Conservation (phyloP, 192 early-diverging fungal species). For the Paraglomus occultum region DNA sequence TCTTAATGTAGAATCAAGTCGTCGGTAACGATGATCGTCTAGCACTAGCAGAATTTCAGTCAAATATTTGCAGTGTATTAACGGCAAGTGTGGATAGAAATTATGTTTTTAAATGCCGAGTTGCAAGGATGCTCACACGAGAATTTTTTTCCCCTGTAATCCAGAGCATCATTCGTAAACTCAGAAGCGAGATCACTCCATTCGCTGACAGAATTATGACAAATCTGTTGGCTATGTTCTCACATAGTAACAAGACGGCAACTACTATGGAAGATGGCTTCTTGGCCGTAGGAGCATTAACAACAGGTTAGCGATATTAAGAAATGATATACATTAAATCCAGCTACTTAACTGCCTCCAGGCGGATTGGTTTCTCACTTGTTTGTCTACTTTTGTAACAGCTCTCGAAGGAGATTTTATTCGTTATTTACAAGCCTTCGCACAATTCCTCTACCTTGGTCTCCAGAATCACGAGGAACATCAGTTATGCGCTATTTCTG, state of each 20-base stretch:
- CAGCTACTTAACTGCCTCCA: neutral
- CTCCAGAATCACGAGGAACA: constrained; percentile 90
- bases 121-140: neutral
- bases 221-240: constrained; percentile 74
- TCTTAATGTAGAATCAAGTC: constrained; percentile 60
- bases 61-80: constrained; percentile 88
- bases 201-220: constrained; percentile 92
- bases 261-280: constrained; percentile 90
- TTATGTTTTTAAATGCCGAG: neutral
- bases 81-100: constrained; percentile 50
- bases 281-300: constrained; percentile 85
- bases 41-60: constrained; percentile 82
- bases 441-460: constrained; percentile 75
- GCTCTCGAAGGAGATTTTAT: constrained; percentile 84
- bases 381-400: constrained; percentile 27
- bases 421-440: constrained; percentile 86
- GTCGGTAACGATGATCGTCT: constrained; percentile 81
- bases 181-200: constrained; percentile 68
- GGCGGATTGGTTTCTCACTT: constrained; percentile 1
- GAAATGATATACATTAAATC: neutral
- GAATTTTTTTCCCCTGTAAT: constrained; percentile 4
- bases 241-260: constrained; percentile 68
- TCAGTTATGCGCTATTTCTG: constrained; percentile 88
- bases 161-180: constrained; percentile 74
- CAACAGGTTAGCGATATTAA: constrained; percentile 47